Percentiles rank a stretch among this genome's conserved stretches.
Conservation (phyloP, 2,329 filamentous ascomycete genomes). For the Zymoseptoria crescenta region DNA sequence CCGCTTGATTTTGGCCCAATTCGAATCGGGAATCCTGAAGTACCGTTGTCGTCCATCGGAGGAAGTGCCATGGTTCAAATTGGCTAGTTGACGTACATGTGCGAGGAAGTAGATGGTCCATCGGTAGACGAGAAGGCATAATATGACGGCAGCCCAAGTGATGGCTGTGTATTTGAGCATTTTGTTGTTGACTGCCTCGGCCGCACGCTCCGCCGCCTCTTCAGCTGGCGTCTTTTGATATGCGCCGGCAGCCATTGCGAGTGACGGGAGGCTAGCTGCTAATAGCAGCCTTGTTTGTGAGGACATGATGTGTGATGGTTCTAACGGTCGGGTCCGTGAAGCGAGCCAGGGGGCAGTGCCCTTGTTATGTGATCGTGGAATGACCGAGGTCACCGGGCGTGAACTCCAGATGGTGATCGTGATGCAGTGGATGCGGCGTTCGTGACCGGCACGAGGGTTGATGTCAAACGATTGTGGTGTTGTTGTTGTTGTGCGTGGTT, state of each 20-base stretch:
- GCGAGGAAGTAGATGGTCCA: conserved; percentile 52
- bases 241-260: conserved; percentile 6
- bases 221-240: background rate
- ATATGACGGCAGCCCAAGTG: conserved; percentile 56
- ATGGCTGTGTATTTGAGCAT: conserved; percentile 29
- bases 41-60: conserved; percentile 54
- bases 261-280: conserved; percentile 7
- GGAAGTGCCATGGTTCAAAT: conserved; percentile 64
- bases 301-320: conserved; percentile 4
- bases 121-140: conserved; percentile 60
- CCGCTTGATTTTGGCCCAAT: conserved; percentile 39
- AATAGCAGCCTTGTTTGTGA: conserved; percentile 13
- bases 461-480: background rate
- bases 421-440: background rate
- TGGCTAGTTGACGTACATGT: conserved; percentile 66
- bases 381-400: background rate
- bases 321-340: background rate
- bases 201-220: conserved; percentile 9
- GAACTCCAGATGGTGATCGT: background rate
- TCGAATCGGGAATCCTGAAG: conserved; percentile 57
- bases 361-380: background rate
- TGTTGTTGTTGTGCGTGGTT: background rate
- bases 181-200: conserved; percentile 21
- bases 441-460: conserved; percentile 1
- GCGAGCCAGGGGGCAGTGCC: background rate